Evolutionary conservation across 2,329 filamentous ascomycete genomes (phyloP).

Genomic region (Verticillium isaacii): DNA sequence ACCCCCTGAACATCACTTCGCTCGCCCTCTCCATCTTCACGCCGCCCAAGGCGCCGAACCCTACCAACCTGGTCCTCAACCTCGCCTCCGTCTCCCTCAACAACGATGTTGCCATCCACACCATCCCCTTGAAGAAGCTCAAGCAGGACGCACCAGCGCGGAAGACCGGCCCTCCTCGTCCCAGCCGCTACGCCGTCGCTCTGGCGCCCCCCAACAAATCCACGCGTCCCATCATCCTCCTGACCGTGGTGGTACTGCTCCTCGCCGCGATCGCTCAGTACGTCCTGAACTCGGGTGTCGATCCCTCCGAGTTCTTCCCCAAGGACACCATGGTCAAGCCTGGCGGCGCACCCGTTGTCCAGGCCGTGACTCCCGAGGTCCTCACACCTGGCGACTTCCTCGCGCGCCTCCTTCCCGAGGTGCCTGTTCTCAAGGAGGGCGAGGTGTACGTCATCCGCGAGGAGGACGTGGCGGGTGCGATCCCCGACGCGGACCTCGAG

Average conservation of each 20-base stretch:
- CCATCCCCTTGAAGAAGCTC: conserved; percentile 59
- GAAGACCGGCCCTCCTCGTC: conserved; percentile 34
- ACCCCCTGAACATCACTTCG: conserved; percentile 54
- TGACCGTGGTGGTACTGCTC: conserved; percentile 59
- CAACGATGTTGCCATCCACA: conserved; percentile 75
- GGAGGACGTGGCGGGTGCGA: conserved; percentile 18
- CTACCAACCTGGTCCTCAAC: conserved; percentile 51
- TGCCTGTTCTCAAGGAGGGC: conserved; percentile 23
- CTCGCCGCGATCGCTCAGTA: conserved; percentile 38
- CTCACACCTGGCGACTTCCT: conserved; percentile 24
- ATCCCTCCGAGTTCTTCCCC: conserved; percentile 34
- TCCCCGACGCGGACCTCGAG: conserved; percentile 11
- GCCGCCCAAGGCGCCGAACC: conserved; percentile 43
- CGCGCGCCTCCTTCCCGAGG: conserved; percentile 30
- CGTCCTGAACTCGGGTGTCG: conserved; percentile 43
- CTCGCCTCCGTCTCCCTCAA: conserved; percentile 78
- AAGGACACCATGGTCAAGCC: neutral
- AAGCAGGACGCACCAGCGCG: conserved; percentile 19
- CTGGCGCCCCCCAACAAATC: conserved; percentile 46
- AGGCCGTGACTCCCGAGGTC: conserved; percentile 51
- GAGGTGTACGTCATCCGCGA: conserved; percentile 31
- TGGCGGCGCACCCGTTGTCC: conserved; percentile 42
- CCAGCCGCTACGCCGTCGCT: conserved; percentile 66
- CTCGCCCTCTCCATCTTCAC: conserved; percentile 54
- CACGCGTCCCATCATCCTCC: conserved; percentile 38